Conservation (phyloP, 768 basidiomycete species). For the Leccinum barrowsii region DNA sequence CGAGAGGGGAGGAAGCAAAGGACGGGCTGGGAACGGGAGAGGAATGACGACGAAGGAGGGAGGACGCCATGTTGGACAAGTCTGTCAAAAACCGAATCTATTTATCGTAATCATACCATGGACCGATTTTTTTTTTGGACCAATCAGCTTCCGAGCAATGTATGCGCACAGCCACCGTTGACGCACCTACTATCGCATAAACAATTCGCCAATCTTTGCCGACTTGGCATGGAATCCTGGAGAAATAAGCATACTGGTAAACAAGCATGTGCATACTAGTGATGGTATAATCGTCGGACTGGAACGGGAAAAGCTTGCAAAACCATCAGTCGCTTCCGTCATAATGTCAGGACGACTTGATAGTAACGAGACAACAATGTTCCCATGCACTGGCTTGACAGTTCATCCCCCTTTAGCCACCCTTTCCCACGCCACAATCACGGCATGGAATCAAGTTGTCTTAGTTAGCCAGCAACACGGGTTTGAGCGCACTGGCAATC, state of each 20-base stretch:
- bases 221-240: too few species aligned
- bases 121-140: neutral
- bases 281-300: too few species aligned
- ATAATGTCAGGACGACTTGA: neutral
- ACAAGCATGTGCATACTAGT: too few species aligned
- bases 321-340: neutral
- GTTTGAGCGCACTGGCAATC: too few species aligned
- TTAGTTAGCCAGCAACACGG: too few species aligned
- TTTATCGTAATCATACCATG: neutral
- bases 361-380: neutral
- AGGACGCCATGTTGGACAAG: constrained; percentile 29
- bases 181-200: too few species aligned
- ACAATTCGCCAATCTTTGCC: too few species aligned
- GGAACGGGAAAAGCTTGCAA: too few species aligned
- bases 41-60: constrained; percentile 30
- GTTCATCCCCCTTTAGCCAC: neutral
- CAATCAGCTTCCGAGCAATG: neutral
- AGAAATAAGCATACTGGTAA: too few species aligned
- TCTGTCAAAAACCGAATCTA: neutral
- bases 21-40: constrained; percentile 39
- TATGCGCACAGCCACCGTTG: constrained; percentile 15
- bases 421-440: neutral
- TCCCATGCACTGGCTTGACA: too few species aligned
- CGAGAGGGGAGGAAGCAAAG: constrained; percentile 37
- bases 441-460: too few species aligned